Percentiles rank a stretch among this genome's conserved stretches.
These are phyloP conservation scores for Monilinia aucupariae DNA, from an alignment of 2,329 filamentous ascomycete species.

Conservation along the genomic window DNA sequence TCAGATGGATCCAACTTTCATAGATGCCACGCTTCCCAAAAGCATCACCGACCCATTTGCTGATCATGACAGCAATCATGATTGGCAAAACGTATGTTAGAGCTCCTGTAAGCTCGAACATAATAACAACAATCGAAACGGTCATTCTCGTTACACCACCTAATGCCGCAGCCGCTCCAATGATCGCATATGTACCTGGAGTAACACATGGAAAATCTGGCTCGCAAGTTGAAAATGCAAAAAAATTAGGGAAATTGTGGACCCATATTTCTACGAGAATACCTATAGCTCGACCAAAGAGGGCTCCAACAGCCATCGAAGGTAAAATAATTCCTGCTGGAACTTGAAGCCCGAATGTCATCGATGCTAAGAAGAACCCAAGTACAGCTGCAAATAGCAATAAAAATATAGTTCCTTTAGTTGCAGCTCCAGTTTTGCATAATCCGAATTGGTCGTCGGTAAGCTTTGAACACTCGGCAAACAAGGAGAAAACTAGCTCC, in stretches of 20 bases:
- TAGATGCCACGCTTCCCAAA: slow-evolving; percentile 93
- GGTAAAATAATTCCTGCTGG: slow-evolving; percentile 94
- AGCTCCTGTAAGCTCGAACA: slow-evolving; percentile 96
- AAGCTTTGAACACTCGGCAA: slow-evolving; percentile 80
- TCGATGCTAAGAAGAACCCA: slow-evolving; percentile 76
- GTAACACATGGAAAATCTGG: slow-evolving; percentile 81
- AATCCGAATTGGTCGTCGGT: slow-evolving; percentile 83
- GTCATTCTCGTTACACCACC: slow-evolving; percentile 94
- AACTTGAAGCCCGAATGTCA: slow-evolving; percentile 91
- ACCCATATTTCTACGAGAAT: slow-evolving; percentile 89
- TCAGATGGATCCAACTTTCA: slow-evolving; percentile 95
- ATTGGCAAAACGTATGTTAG: slow-evolving; percentile 95
- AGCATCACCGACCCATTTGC: slow-evolving; percentile 96
- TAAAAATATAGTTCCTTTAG: slow-evolving; percentile 74
- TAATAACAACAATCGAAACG: slow-evolving; percentile 96
- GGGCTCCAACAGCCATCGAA: slow-evolving; percentile 90
- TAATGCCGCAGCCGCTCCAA: slow-evolving; percentile 90
- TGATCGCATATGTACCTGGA: slow-evolving; percentile 92
- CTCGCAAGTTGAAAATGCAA: slow-evolving; percentile 16
- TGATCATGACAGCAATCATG: slow-evolving; percentile 98
- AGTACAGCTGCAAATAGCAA: slow-evolving; percentile 76
- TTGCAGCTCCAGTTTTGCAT: slow-evolving; percentile 80
- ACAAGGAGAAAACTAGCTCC: slow-evolving; percentile 85
- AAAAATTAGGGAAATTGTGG: slow-evolving; percentile 38
- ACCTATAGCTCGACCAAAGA: slow-evolving; percentile 83